Base-by-base conservation (phyloP, 768 basidiomycete species). In the Auricularia sp. region DNA sequence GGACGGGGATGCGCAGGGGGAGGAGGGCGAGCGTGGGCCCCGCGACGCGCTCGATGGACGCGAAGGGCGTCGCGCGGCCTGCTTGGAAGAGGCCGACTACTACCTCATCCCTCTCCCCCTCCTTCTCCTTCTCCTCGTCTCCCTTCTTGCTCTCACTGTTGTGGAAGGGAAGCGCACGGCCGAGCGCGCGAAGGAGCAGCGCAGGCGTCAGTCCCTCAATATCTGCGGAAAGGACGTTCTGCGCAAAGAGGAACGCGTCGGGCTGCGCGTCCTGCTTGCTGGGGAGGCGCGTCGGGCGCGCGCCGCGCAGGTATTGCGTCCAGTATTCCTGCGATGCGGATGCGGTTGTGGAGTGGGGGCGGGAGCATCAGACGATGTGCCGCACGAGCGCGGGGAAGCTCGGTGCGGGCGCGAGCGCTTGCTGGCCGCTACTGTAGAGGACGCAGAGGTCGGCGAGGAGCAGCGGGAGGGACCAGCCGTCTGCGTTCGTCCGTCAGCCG, bases 391-490 rank as follows among this genome's bases (percentile, higher is more conserved):
- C 13, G 7, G 56, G 56, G 29, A 59, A 29, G 29, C 24, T 35
- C 24, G 21, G 56, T 16, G 34, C 13, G 5, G 29, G 11, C 8
- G 5, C n/a, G 10, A 54, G 51, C 56, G 24, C 70, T 21, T 58
- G 62, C 6, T 75, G 70, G 14, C 66, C 64, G n/a, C 66, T 63
- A 3, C 71, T 75, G 67, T 80, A 82, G 16, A 79, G 39, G 3
- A 69, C 67, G 14, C 71, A 67, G n/a, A 82, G 73, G 64, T 81
- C 79, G 62, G 77, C 71, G 1, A 79, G 61, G 13, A 82, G 67
- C 29, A 81, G 71, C 34, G 69, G 73, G 36, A 82, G 70, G 69
- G 79, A 80, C 78, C 79, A 77, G 8, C 79, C 81, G 62, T 82
- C 62, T 62, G 39, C 24, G 24, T 7, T 39, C 7, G 37, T n/a